phyloP scores from a whole-genome alignment of 1,284 basidiomycete genomes.

The Tilletia setariae region DNA sequence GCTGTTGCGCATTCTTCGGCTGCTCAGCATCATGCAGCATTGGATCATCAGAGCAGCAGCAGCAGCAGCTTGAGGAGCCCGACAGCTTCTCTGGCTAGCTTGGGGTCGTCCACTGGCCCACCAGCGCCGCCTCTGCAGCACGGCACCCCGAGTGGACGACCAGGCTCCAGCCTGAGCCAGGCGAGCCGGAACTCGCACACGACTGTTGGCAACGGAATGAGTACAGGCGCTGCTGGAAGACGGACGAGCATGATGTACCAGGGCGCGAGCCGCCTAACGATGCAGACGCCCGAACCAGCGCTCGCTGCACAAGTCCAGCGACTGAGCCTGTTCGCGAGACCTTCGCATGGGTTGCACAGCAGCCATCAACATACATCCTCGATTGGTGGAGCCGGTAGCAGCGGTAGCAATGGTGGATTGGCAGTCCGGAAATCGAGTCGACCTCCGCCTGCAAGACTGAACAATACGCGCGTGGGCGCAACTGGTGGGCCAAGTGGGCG shows the following conservation, averaged over 20 bases:
- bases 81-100: no score
- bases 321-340: conserved; percentile 38
- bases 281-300: conserved; percentile 49
- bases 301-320: conserved; percentile 42
- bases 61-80: neutral
- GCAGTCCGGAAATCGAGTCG: conserved; percentile 35
- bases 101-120: no score
- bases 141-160: no score
- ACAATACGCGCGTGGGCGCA: conserved; percentile 11
- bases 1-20: conserved; percentile 10
- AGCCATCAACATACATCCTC: conserved; percentile 14
- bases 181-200: no score
- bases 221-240: no score
- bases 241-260: no score
- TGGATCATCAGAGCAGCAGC: neutral
- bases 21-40: neutral
- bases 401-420: neutral
- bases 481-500: conserved; percentile 25
- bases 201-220: no score
- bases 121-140: no score
- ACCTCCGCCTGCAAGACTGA: conserved; percentile 35
- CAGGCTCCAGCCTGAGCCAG: no score
- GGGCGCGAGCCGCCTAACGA: conserved; percentile 33
- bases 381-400: neutral
- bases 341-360: conserved; percentile 25